Percentiles rank a stretch among this genome's conserved stretches.
phyloP scores from a whole-genome alignment of 495 filamentous ascomycete species.

The Penicillium manginii region DNA sequence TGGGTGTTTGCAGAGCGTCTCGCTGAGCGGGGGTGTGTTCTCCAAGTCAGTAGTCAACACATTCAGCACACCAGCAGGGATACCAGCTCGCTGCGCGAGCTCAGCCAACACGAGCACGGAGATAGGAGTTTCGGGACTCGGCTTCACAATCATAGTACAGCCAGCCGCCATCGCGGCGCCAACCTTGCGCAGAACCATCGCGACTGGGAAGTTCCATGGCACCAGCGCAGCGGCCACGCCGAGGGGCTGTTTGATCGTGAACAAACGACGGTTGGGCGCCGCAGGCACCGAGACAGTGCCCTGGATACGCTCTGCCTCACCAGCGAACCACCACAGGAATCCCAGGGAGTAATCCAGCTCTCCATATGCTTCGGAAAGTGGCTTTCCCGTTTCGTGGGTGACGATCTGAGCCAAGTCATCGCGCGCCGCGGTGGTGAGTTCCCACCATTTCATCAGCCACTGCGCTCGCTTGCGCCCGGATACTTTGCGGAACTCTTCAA shows the following conservation, averaged over 20 bases:
- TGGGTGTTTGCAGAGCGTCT: conserved; percentile 65
- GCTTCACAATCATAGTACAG: conserved; percentile 66
- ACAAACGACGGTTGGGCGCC: conserved; percentile 61
- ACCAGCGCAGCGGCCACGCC: conserved; percentile 67
- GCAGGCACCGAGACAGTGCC: conserved; percentile 61
- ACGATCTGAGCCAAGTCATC: conserved; percentile 63
- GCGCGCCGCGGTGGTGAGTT: conserved; percentile 51
- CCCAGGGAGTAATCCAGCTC: conserved; percentile 64
- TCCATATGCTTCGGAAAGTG: conserved; percentile 58
- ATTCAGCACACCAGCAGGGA: conserved; percentile 60
- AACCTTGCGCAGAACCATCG: conserved; percentile 72
- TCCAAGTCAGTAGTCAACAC: conserved; percentile 59
- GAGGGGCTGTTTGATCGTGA: conserved; percentile 73
- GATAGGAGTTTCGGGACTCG: conserved; percentile 65
- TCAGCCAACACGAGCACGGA: conserved; percentile 57
- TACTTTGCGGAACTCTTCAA: conserved; percentile 61
- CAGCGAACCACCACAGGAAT: conserved; percentile 68
- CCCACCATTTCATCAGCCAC: conserved; percentile 63
- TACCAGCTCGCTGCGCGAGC: conserved; percentile 56
- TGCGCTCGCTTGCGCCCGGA: conserved; percentile 65
- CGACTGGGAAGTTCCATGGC: conserved; percentile 67
- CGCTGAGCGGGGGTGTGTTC: conserved; percentile 66
- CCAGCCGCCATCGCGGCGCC: conserved; percentile 72
- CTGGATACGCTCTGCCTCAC: conserved; percentile 71
- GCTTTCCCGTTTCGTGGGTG: conserved; percentile 68